Percentiles rank a stretch among this genome's conserved stretches.
Conservation (phyloP, 148 eudicot species). For the Arbutus unedo region DNA sequence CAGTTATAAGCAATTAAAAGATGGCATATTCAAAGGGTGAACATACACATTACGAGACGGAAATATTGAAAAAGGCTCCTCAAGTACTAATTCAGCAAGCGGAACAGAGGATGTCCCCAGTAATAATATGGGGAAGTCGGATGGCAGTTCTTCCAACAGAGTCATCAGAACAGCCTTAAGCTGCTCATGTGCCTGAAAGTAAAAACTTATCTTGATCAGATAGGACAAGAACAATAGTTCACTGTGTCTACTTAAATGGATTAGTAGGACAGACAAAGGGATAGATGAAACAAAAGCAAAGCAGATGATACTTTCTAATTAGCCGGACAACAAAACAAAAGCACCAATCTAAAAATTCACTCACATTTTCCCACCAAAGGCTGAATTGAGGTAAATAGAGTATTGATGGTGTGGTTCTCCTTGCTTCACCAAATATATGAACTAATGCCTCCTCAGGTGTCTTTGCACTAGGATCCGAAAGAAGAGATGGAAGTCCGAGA, state of each 20-base stretch:
- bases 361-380: slow-evolving; percentile 98
- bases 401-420: slow-evolving; percentile 93
- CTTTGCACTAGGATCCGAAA: slow-evolving; percentile 98
- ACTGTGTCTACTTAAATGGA: not conserved
- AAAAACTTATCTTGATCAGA: slow-evolving; percentile 21
- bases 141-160: slow-evolving; percentile 89
- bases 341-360: slow-evolving; percentile 24
- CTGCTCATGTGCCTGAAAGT: slow-evolving; percentile 89
- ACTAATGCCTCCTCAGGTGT: slow-evolving; percentile 98
- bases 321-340: not conserved
- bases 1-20: not conserved
- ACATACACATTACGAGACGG: slow-evolving; percentile 67
- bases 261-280: not conserved
- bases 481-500: slow-evolving; percentile 93
- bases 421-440: slow-evolving; percentile 93
- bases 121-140: slow-evolving; percentile 78
- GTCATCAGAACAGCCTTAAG: slow-evolving; percentile 83
- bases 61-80: slow-evolving; percentile 46
- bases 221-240: not conserved
- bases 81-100: slow-evolving; percentile 47
- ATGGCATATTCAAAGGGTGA: not conserved
- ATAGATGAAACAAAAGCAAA: not conserved
- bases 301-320: not conserved
- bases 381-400: slow-evolving; percentile 84
- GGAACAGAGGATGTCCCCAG: slow-evolving; percentile 67